phyloP scores from a whole-genome alignment of 2,329 filamentous ascomycete genomes.

The Samsoniella hepiali region DNA sequence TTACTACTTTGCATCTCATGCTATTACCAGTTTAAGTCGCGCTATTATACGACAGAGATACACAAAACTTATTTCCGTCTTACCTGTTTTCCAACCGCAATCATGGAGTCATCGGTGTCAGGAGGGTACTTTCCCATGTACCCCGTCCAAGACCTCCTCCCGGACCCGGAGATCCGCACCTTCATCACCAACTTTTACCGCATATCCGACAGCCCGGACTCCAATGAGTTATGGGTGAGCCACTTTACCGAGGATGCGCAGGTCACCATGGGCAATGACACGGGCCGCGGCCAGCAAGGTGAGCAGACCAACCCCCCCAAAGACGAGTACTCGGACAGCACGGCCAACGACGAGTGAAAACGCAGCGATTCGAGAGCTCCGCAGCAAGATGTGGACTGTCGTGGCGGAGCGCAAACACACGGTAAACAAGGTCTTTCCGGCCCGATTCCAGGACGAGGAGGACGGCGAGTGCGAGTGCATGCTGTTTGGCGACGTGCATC shows the following conservation, averaged over 20 bases:
- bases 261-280: constrained; percentile 40
- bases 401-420: constrained; percentile 40
- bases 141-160: constrained; percentile 29
- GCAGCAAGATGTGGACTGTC: constrained; percentile 43
- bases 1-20: neutral
- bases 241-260: constrained; percentile 42
- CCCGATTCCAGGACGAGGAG: constrained; percentile 29
- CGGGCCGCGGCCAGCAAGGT: constrained; percentile 37
- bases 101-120: constrained; percentile 6
- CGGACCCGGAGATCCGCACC: constrained; percentile 32
- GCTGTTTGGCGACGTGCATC: constrained; percentile 31
- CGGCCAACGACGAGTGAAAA: neutral
- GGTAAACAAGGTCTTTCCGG: constrained; percentile 42
- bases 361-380: constrained; percentile 40
- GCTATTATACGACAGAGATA: neutral
- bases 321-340: neutral
- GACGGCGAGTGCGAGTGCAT: constrained; percentile 32
- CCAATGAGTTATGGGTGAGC: constrained; percentile 42
- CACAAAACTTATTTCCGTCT: neutral
- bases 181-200: constrained; percentile 45
- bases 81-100: neutral
- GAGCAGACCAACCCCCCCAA: constrained; percentile 7
- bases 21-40: no score
- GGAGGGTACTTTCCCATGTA: constrained; percentile 33
- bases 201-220: constrained; percentile 40